These are phyloP conservation scores for Termitomyces bulborhizus DNA, from an alignment of 768 basidiomycete genomes.

Conservation along the genomic window DNA sequence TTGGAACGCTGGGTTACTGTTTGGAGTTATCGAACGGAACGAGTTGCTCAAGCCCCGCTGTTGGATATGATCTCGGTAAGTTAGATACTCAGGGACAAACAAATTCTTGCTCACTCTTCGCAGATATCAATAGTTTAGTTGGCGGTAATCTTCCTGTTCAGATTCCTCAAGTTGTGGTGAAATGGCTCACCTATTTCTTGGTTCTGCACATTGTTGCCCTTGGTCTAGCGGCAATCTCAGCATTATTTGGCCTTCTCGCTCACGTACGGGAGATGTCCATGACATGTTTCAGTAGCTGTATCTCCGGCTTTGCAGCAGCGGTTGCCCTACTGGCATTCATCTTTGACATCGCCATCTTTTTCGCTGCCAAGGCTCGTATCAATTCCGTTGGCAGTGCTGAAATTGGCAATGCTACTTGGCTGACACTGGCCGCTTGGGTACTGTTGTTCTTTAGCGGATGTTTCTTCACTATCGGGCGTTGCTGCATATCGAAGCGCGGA, in stretches of 20 bases:
- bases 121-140: conserved; percentile 80
- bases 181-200: conserved; percentile 94
- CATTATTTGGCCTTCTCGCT: conserved; percentile 81
- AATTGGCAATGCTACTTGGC: conserved; percentile 89
- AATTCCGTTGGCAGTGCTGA: conserved; percentile 70
- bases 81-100: conserved; percentile 8
- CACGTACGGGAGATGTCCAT: conserved; percentile 85
- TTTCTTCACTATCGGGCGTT: conserved; percentile 78
- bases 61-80: conserved; percentile 88
- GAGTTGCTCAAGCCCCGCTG: conserved; percentile 71
- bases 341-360: conserved; percentile 90
- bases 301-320: conserved; percentile 76
- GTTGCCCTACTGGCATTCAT: conserved; percentile 84
- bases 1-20: conserved; percentile 93
- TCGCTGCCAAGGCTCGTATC: conserved; percentile 81
- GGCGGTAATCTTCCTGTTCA: conserved; percentile 59
- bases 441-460: conserved; percentile 89
- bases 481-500: conserved; percentile 63
- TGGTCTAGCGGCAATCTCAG: conserved; percentile 58
- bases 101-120: conserved; percentile 6
- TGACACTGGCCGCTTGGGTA: conserved; percentile 82
- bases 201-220: conserved; percentile 90
- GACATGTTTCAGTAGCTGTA: conserved; percentile 73
- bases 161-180: conserved; percentile 79
- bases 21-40: conserved; percentile 45